Base-by-base conservation (phyloP, 2,329 filamentous ascomycete genomes). In the Fusarium udum region DNA sequence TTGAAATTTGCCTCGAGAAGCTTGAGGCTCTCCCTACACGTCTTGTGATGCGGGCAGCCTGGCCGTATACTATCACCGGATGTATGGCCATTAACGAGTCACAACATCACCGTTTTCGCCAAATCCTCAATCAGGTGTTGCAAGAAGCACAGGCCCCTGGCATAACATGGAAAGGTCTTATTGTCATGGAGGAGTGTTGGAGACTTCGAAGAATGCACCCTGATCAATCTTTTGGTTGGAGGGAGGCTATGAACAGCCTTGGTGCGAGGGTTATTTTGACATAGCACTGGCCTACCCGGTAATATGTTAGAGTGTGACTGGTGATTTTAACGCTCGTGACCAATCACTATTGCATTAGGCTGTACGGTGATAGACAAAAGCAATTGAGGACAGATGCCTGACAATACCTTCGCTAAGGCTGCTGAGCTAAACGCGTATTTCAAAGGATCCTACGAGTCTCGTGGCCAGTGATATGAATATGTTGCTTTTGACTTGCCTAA, bases 121-220 rank as follows among this genome's bases (percentile, higher is more conserved):
- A 28, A 28, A 51, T 60, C 10, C 22, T 40, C 7, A 1, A 32
- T 22, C 37, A 10, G 16, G 57, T 51, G 22, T 28, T 60, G 13
- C 22, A 40, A 60, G 43, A 32, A 51, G 57, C 57, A 2, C 43
- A 60, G 26, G 20, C 57, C 8, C 57, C 57, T 7, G 57, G 57
- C 2, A 60, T 60, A 60, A 31, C 43, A 32, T 60, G 57, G 43
- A 39, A 60, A 51, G 43, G 57, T 4, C 57, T 60, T 22, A 40
- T 60, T 39, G 57, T 40, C 9, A 60, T 52, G 57, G 57, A 60
- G 31, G 43, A 60, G 36, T 51, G 57, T 52, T 60, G 57, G 57
- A 40, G 43, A 26, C 34, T 60, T 16, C 43, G 34, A 32, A 40
- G 34, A 32, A 20, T 60, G 22, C 43, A 52, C 43, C 15, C 18